Conservation (phyloP, 257 asterid genomes). For the Rehmannia glutinosa region DNA sequence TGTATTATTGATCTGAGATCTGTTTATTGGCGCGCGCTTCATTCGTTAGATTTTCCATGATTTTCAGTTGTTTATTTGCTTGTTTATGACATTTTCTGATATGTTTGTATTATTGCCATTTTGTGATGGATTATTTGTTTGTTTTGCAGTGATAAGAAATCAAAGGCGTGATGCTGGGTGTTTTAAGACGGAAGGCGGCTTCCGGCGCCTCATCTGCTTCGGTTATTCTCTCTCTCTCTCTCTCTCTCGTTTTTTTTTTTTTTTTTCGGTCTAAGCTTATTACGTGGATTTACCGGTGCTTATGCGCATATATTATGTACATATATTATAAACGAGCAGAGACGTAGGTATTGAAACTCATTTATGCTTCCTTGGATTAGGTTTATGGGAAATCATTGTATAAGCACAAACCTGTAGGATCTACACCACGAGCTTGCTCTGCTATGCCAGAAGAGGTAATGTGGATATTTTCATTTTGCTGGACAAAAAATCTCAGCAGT, state of each 20-base stretch:
- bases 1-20: neutral
- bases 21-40: neutral
- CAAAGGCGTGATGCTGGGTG: slow-evolving; percentile 69
- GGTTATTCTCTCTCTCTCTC: slow-evolving; percentile 41
- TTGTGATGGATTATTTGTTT: slow-evolving; percentile 16
- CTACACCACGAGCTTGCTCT: slow-evolving; percentile 33
- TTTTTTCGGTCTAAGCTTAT: neutral
- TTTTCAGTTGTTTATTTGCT: neutral
- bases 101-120: neutral
- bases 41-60: neutral
- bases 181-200: slow-evolving; percentile 73
- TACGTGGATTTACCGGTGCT: neutral
- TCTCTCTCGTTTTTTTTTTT: neutral
- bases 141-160: slow-evolving; percentile 29
- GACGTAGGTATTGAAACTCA: slow-evolving; percentile 1
- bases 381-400: slow-evolving; percentile 45
- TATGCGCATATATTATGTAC: neutral
- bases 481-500: neutral
- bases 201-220: slow-evolving; percentile 57
- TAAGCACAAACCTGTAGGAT: slow-evolving; percentile 38
- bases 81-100: neutral
- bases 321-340: neutral
- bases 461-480: neutral
- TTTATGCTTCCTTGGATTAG: slow-evolving; percentile 28
- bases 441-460: slow-evolving; percentile 51